Conservation (phyloP, 345 rosid species). For the Eutrema japonicum region DNA sequence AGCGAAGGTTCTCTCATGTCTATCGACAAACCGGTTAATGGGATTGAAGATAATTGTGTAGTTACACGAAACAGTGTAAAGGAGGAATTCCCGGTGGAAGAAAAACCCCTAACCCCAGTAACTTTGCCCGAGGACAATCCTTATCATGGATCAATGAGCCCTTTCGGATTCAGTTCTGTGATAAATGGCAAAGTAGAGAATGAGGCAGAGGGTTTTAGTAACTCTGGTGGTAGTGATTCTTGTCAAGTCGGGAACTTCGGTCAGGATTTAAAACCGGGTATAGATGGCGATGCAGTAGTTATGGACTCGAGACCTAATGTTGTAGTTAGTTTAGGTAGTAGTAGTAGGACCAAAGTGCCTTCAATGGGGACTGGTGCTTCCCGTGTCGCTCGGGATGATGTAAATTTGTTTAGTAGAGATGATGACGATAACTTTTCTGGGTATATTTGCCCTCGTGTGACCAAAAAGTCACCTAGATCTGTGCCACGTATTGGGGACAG, state of each 20-base stretch:
- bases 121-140: slow-evolving; percentile 25
- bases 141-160: slow-evolving; percentile 44
- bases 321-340: slow-evolving; percentile 64
- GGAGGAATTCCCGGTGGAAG: slow-evolving; percentile 49
- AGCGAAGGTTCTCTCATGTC: slow-evolving; percentile 48
- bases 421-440: slow-evolving; percentile 95
- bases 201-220: slow-evolving; percentile 50
- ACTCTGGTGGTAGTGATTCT: slow-evolving; percentile 46
- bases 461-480: slow-evolving; percentile 59
- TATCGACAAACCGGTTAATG: slow-evolving; percentile 46
- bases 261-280: slow-evolving; percentile 43
- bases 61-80: slow-evolving; percentile 43
- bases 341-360: slow-evolving; percentile 49
- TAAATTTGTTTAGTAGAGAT: slow-evolving; percentile 89
- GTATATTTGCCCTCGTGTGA: slow-evolving; percentile 65
- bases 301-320: slow-evolving; percentile 64
- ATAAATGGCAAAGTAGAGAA: slow-evolving; percentile 49
- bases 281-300: slow-evolving; percentile 56
- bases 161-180: slow-evolving; percentile 54
- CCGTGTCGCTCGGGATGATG: slow-evolving; percentile 58
- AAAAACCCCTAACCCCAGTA: slow-evolving; percentile 50
- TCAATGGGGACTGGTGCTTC: slow-evolving; percentile 45
- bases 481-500: slow-evolving; percentile 81
- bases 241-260: slow-evolving; percentile 28
- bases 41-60: slow-evolving; percentile 48